Percentiles rank a stretch among this genome's conserved stretches.
Evolutionary conservation across 2,329 filamentous ascomycete species (phyloP).

Genomic region (Didymella pomorum): DNA sequence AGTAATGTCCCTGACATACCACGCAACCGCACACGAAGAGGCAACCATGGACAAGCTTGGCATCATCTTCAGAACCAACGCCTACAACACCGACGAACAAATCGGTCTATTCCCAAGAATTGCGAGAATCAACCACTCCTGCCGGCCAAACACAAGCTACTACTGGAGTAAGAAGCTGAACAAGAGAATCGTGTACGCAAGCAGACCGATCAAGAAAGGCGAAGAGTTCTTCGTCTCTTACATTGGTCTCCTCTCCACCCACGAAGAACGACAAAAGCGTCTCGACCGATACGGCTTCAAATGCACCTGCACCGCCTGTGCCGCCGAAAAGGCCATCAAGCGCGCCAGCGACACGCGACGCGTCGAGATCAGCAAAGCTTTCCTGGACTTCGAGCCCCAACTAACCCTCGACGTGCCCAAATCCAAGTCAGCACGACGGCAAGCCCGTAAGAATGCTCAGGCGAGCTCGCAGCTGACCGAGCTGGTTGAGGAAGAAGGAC

Average conservation of each 20-base stretch:
- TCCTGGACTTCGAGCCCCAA: conserved; percentile 39
- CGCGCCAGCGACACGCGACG: conserved; percentile 41
- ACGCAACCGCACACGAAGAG: conserved; percentile 31
- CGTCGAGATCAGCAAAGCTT: conserved; percentile 37
- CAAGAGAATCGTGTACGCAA: conserved; percentile 48
- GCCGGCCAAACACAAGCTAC: conserved; percentile 49
- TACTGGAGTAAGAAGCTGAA: conserved; percentile 46
- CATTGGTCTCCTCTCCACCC: conserved; percentile 44
- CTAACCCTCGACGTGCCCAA: conserved; percentile 34
- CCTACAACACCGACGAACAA: conserved; percentile 50
- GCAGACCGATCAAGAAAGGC: conserved; percentile 47
- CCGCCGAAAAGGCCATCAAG: conserved; percentile 26
- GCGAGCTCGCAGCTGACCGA: conserved; percentile 39
- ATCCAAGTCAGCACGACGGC: conserved; percentile 30
- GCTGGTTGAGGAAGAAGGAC: conserved; percentile 46
- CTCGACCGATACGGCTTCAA: conserved; percentile 49
- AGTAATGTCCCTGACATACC: conserved; percentile 40
- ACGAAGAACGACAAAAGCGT: conserved; percentile 41
- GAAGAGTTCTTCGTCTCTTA: conserved; percentile 54
- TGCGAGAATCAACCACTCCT: conserved; percentile 49
- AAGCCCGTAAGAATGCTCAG: conserved; percentile 38
- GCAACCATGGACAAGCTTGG: conserved; percentile 33
- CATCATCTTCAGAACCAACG: conserved; percentile 49
- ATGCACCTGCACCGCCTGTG: conserved; percentile 51
- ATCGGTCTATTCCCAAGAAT: conserved; percentile 47